These are phyloP conservation scores for Fusarium illudens DNA, from an alignment of 2,329 filamentous ascomycete species.

Conservation along the genomic window DNA sequence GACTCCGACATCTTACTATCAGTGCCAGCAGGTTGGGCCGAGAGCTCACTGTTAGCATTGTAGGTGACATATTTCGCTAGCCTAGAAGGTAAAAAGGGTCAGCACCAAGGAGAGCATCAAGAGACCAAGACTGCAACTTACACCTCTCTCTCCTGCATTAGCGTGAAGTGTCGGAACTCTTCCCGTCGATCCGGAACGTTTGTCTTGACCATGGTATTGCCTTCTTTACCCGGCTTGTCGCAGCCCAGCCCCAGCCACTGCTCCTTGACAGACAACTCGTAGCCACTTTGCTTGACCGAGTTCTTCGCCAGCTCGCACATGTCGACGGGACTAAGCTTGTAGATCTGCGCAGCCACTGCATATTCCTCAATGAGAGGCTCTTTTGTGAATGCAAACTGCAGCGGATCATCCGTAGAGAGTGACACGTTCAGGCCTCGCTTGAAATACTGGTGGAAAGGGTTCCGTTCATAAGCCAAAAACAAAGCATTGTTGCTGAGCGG, in stretches of 20 bases:
- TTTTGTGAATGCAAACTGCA: slow-evolving; percentile 98
- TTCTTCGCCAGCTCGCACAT: slow-evolving; percentile 99
- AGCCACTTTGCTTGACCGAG: slow-evolving; percentile 93
- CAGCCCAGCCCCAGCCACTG: slow-evolving; percentile 88
- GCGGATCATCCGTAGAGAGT: slow-evolving; percentile 92
- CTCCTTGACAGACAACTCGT: slow-evolving; percentile 87
- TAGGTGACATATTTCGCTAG: slow-evolving; percentile 55
- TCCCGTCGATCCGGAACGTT: slow-evolving; percentile 95
- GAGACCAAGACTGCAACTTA: slow-evolving; percentile 55
- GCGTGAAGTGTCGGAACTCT: slow-evolving; percentile 87
- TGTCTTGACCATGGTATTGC: slow-evolving; percentile 94
- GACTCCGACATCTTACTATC: slow-evolving; percentile 31
- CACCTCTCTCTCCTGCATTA: slow-evolving; percentile 86
- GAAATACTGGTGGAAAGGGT: slow-evolving; percentile 96
- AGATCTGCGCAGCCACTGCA: slow-evolving; percentile 96
- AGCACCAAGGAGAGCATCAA: not conserved
- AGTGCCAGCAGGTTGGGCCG: slow-evolving; percentile 10
- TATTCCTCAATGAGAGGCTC: slow-evolving; percentile 98
- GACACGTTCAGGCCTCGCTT: slow-evolving; percentile 94
- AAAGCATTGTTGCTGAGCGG: slow-evolving; percentile 97
- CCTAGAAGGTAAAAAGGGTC: slow-evolving; percentile 40
- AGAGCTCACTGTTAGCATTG: slow-evolving; percentile 38
- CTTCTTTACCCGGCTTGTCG: slow-evolving; percentile 78
- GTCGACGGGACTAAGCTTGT: slow-evolving; percentile 94
- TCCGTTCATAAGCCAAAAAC: slow-evolving; percentile 95